Evolutionary conservation across 176 grass and related monocot genomes (phyloP).

Genomic region (Areca catechu): DNA sequence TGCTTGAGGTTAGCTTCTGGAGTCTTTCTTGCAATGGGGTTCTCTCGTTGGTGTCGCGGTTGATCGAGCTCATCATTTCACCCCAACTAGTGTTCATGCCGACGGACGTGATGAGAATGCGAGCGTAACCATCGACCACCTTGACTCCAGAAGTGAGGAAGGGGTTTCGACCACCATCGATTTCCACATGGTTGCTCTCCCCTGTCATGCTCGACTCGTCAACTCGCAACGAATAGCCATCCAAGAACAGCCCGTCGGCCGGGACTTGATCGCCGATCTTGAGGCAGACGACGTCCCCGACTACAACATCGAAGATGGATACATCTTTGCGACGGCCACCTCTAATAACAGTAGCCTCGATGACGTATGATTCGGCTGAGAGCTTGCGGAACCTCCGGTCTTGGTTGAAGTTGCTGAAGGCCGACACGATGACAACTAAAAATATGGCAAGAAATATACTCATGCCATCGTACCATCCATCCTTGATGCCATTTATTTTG

Average conservation of each 20-base stretch:
- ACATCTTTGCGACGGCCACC: background rate
- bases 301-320: conserved; percentile 9
- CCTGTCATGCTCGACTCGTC: conserved; percentile 95
- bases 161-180: conserved; percentile 29
- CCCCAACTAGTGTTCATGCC: conserved; percentile 68
- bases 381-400: conserved; percentile 5
- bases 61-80: conserved; percentile 79
- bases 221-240: conserved; percentile 19
- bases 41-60: conserved; percentile 31
- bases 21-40: conserved; percentile 82
- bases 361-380: background rate
- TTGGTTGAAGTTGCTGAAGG: conserved; percentile 14
- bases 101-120: conserved; percentile 68
- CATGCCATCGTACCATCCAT: conserved; percentile 8
- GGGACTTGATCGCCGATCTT: conserved; percentile 17
- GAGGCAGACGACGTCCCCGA: background rate
- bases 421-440: background rate
- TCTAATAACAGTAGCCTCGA: conserved; percentile 3
- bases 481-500: conserved; percentile 14
- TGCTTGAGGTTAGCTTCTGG: conserved; percentile 47
- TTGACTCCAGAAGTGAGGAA: conserved; percentile 70
- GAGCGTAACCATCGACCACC: conserved; percentile 55
- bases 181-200: conserved; percentile 46
- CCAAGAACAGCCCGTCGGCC: conserved; percentile 5
- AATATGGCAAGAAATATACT: conserved; percentile 16